Evolutionary conservation across 2,329 filamentous ascomycete species (phyloP), one percentile per base, ranked within the genome.

Genomic region (Xenoacremonium recifei): DNA sequence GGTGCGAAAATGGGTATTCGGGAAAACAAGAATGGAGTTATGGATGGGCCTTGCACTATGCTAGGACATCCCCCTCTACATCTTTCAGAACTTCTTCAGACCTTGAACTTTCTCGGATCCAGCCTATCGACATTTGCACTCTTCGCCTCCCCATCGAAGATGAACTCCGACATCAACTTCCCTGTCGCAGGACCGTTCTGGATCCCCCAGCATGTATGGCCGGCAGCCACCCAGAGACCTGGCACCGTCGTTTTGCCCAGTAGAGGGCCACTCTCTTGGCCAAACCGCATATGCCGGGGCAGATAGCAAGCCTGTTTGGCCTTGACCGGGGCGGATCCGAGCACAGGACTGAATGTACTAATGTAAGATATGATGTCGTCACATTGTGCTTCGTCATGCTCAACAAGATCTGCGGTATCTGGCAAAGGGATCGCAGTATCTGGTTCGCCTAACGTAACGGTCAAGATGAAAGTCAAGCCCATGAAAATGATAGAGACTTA

Each of bases 141-240:
- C 58, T 66, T 82, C 1, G 84, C 79, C 45, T 70, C 66, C 1
- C 87, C 87, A 40, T 91, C 87, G 56, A 91, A 82, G 3, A 93
- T 69, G 65, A 87, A 82, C 64, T 92, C 87, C 27, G 85, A 85
- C 71, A 93, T 85, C 29, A 92, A 64, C 66, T 84, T 88, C 4
- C 88, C 88, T 6, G 92, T 97, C 2, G 78, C 93, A 1, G 92
- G 91, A 1, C 84, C 89, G 68, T 99, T 97, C 69, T 97, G 92
- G 17, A 99, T 96, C 0, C 93, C 93, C 93, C 93, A 99, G 69
- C 92, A 97, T 2, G 90, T 96, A 71, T 99, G 93, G 0, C 93
- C 93, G 0, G 89, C 79, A 1, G 93, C 93, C 45, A 97, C 73
- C 63, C 86, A 84, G 32, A 97, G 58, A 0, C 91, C 90, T 6